Evolutionary conservation across 805 yeast genomes (phyloP).

Genomic region (Metschnikowia drakensbergensis): DNA sequence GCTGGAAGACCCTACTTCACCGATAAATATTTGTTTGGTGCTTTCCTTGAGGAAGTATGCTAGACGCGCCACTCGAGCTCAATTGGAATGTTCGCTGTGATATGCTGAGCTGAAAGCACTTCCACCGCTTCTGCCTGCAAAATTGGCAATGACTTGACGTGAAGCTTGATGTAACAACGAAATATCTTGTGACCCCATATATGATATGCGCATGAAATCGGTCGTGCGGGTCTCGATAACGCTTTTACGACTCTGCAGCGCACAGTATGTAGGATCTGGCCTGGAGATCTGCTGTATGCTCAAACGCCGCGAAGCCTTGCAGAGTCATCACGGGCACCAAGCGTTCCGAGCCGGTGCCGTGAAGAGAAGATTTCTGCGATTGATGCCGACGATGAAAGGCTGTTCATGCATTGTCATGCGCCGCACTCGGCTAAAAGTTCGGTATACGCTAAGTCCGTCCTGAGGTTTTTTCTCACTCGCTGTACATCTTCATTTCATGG

Average conservation of each 20-base stretch:
- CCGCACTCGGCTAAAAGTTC: slow-evolving; percentile 1
- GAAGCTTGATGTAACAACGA: not conserved
- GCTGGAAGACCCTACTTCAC: not conserved
- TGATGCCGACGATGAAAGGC: not conserved
- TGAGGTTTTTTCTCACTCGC: not conserved
- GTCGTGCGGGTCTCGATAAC: slow-evolving; percentile 1
- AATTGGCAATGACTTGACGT: not conserved
- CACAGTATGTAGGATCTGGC: not conserved
- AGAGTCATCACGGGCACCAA: not conserved
- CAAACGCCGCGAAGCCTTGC: slow-evolving; percentile 5
- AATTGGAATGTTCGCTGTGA: not conserved
- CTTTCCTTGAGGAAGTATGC: not conserved
- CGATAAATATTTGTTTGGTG: not conserved
- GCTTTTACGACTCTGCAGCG: not conserved
- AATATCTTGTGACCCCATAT: slow-evolving; percentile 4
- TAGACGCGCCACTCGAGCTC: not conserved
- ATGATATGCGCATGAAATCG: slow-evolving; percentile 1
- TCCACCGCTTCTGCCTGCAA: slow-evolving; percentile 1
- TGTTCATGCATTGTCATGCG: slow-evolving; percentile 1
- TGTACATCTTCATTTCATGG: not conserved
- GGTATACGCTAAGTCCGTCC: not conserved
- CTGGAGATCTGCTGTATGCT: not conserved
- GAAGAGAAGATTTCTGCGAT: not conserved
- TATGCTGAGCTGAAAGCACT: not conserved
- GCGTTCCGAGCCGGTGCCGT: not conserved